Conservation (phyloP, 2,329 filamentous ascomycete species). For the Diaporthe aspalathi region DNA sequence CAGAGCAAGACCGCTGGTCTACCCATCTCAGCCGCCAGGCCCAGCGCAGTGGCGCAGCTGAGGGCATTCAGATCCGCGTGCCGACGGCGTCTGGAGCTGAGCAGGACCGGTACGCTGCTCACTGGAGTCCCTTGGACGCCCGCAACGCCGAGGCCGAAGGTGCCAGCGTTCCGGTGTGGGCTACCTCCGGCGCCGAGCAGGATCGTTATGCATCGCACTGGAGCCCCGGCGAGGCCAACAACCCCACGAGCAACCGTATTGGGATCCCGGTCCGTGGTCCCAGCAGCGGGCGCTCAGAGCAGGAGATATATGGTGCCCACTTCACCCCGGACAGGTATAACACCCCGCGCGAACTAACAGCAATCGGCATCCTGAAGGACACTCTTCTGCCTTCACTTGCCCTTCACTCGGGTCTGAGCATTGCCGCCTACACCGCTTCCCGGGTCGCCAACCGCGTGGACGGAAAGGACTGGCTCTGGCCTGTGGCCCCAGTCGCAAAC, state of each 20-base stretch:
- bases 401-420: constrained; percentile 63
- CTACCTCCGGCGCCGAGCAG: constrained; percentile 41
- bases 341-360: constrained; percentile 33
- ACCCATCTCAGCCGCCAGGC: constrained; percentile 41
- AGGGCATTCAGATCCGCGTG: constrained; percentile 30
- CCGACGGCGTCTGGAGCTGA: constrained; percentile 34
- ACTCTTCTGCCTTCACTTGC: constrained; percentile 65
- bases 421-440: constrained; percentile 63
- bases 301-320: constrained; percentile 38
- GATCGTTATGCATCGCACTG: constrained; percentile 41
- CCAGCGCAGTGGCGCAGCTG: constrained; percentile 31
- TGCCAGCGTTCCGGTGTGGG: constrained; percentile 39
- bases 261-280: constrained; percentile 36
- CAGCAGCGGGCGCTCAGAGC: constrained; percentile 23
- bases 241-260: constrained; percentile 30
- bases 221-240: constrained; percentile 36
- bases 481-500: constrained; percentile 64
- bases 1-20: constrained; percentile 43
- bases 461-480: constrained; percentile 71
- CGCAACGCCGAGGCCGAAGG: constrained; percentile 40
- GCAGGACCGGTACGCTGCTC: constrained; percentile 37
- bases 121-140: constrained; percentile 33
- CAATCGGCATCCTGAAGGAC: constrained; percentile 63
- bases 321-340: constrained; percentile 36
- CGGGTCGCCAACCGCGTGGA: constrained; percentile 66